A percentile compares a stretch with the other conserved stretches of the same genome.
Evolutionary conservation across 768 basidiomycete genomes (phyloP).

Genomic region (Leccinum variicolor): DNA sequence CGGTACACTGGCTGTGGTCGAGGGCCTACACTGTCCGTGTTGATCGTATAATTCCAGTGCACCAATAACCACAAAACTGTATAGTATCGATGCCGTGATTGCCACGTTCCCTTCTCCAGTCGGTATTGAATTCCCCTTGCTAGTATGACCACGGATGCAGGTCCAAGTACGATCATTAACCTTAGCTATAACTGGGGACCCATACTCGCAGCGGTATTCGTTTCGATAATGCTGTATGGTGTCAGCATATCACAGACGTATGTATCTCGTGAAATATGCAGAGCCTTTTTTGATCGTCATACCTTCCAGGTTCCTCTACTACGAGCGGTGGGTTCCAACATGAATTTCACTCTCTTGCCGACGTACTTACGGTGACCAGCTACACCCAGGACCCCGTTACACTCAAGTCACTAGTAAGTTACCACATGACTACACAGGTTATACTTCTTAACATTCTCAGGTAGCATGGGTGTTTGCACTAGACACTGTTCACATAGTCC

Average conservation of each 20-base stretch:
- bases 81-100: not conserved
- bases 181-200: conserved; percentile 22
- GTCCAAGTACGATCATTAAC: not conserved
- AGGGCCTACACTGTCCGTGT: not conserved
- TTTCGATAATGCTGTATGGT: conserved; percentile 22
- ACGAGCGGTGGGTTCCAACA: conserved; percentile 18
- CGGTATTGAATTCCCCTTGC: not conserved
- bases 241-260: conserved; percentile 26
- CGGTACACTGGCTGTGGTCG: not conserved
- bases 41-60: conserved; percentile 5
- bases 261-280: not conserved
- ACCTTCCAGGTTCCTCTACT: conserved; percentile 22
- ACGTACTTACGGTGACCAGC: conserved; percentile 8
- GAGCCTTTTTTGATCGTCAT: not conserved
- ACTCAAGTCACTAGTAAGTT: conserved; percentile 16
- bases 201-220: conserved; percentile 18
- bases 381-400: conserved; percentile 9
- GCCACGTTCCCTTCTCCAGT: not conserved
- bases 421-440: not conserved
- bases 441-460: conserved; percentile 2
- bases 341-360: not conserved
- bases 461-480: conserved; percentile 21
- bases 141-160: conserved; percentile 11
- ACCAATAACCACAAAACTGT: conserved; percentile 12
- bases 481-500: conserved; percentile 16